Evolutionary conservation across 1,284 basidiomycete species (phyloP).

Genomic region (Cryptococcus sp.): DNA sequence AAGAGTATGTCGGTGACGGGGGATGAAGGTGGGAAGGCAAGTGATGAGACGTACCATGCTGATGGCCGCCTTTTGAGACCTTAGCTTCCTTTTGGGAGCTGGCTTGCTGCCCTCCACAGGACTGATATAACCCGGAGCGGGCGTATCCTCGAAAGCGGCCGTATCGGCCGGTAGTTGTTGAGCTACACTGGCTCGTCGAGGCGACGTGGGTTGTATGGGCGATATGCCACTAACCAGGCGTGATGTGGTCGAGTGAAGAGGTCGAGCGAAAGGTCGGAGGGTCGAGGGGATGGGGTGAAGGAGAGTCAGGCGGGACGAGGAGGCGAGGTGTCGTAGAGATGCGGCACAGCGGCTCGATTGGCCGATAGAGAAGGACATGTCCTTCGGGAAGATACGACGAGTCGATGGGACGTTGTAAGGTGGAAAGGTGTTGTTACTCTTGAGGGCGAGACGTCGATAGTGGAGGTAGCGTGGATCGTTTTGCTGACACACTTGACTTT

Average conservation of each 20-base stretch:
- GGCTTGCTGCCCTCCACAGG: conserved; percentile 5
- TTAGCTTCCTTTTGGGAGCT: conserved; percentile 44
- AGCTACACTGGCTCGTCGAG: conserved; percentile 1
- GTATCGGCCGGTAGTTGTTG: conserved; percentile 9
- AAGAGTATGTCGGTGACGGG: no score
- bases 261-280: neutral
- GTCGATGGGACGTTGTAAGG: no score
- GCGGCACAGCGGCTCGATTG: no score
- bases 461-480: no score
- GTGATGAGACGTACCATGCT: conserved; percentile 59
- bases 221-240: neutral
- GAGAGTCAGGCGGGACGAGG: conserved; percentile 5
- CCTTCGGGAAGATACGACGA: no score
- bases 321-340: conserved; percentile 1
- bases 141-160: conserved; percentile 21
- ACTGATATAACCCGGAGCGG: conserved; percentile 24
- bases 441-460: no score
- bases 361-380: no score
- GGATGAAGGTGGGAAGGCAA: neutral
- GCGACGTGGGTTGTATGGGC: neutral
- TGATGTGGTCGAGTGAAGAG: neutral
- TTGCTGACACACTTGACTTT: no score
- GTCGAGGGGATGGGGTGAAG: conserved; percentile 2
- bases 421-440: no score
- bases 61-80: conserved; percentile 74